These are phyloP conservation scores for Xerophyta viscosa DNA, from an alignment of 106 monocot genomes.

Conservation along the genomic window DNA sequence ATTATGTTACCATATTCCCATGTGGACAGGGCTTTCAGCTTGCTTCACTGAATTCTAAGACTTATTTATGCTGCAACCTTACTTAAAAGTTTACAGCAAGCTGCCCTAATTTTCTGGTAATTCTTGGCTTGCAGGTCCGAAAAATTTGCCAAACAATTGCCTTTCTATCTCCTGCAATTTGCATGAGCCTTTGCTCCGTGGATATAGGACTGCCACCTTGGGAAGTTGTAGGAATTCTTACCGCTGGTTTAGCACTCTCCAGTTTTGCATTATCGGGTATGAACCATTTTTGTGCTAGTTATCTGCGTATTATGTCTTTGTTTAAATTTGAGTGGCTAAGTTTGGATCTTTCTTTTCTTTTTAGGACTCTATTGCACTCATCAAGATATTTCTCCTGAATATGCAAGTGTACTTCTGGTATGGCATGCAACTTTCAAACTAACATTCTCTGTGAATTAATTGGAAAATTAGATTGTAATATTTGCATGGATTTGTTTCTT, in stretches of 20 bases:
- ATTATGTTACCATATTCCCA: no score
- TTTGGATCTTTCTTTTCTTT: neutral
- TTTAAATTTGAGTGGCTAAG: no score
- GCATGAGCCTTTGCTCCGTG: constrained; percentile 91
- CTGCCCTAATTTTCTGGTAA: neutral
- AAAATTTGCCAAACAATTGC: constrained; percentile 98
- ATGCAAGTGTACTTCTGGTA: constrained; percentile 93
- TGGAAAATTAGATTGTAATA: no score
- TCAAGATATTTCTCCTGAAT: constrained; percentile 97
- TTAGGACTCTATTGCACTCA: constrained; percentile 96
- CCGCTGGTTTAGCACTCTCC: constrained; percentile 79
- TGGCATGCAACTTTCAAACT: neutral
- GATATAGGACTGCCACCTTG: constrained; percentile 86
- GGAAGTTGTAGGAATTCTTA: constrained; percentile 79
- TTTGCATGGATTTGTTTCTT: no score
- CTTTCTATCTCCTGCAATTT: constrained; percentile 90
- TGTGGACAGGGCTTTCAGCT: neutral
- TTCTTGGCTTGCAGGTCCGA: constrained; percentile 59
- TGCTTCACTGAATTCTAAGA: neutral
- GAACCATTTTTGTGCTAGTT: neutral
- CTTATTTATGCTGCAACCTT: no score
- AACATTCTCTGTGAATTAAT: neutral
- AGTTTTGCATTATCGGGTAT: constrained; percentile 94
- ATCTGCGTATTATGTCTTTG: neutral
- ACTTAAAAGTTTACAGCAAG: no score